A percentile compares a stretch with the other conserved stretches of the same genome.
These are phyloP conservation scores for Paragyromitra xinjiangensis DNA, from an alignment of 495 filamentous ascomycete species.

Conservation along the genomic window DNA sequence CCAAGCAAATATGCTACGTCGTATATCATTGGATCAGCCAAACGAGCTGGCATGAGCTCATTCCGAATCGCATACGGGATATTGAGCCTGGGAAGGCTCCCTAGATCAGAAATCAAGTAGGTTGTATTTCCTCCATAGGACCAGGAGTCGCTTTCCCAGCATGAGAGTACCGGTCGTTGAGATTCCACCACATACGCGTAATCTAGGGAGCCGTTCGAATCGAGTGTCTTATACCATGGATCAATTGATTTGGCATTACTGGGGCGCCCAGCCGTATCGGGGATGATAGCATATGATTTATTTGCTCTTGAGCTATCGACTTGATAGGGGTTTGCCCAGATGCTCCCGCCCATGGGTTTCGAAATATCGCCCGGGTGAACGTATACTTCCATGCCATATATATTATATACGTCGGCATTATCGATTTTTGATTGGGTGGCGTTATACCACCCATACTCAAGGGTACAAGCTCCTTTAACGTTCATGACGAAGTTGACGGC, in stretches of 20 bases:
- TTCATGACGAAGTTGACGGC: neutral
- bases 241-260: neutral
- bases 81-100: neutral
- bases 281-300: conserved; percentile 1
- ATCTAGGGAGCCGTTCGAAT: too few species aligned
- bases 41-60: neutral
- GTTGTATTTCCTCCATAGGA: neutral
- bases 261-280: neutral
- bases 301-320: neutral
- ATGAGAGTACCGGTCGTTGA: neutral
- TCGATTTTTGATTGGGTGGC: too few species aligned
- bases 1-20: neutral
- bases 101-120: neutral
- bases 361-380: neutral
- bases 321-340: neutral
- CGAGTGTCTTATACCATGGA: conserved; percentile 1
- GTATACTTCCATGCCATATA: neutral
- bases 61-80: neutral
- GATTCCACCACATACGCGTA: neutral
- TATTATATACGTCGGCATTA: neutral
- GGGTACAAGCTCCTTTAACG: neutral
- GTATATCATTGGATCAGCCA: neutral
- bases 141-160: neutral
- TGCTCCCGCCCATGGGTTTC: neutral
- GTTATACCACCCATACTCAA: neutral